Conservation (phyloP, 2,329 filamentous ascomycete genomes). For the Corinectria fuckeliana region DNA sequence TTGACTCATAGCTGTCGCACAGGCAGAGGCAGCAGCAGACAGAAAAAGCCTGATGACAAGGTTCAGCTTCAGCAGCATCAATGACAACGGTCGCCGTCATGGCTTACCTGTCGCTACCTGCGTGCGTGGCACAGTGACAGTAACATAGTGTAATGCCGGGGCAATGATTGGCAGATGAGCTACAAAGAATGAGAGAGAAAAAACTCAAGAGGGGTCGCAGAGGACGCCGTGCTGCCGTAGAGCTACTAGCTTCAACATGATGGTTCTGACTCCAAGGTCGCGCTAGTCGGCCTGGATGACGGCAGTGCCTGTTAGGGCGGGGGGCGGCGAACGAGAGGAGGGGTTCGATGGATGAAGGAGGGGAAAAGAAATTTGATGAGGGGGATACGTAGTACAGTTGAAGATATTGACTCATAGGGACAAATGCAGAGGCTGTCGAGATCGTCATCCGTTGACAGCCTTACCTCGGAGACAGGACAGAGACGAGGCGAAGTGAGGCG, state of each 20-base stretch:
- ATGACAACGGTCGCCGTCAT: not conserved
- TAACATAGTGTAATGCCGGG: slow-evolving; percentile 34
- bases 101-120: slow-evolving; percentile 4
- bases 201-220: slow-evolving; percentile 25
- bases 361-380: not conserved
- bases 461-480: not conserved
- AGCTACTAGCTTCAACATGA: slow-evolving; percentile 11
- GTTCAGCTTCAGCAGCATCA: not conserved
- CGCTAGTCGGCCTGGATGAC: slow-evolving; percentile 36
- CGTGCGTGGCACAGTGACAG: not conserved
- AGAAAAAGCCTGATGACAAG: not conserved
- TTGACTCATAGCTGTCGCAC: slow-evolving; percentile 12
- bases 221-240: not conserved
- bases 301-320: slow-evolving; percentile 27
- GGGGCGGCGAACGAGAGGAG: slow-evolving; percentile 17
- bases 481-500: slow-evolving; percentile 1
- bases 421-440: not conserved
- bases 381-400: not conserved
- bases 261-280: slow-evolving; percentile 31
- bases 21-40: not conserved
- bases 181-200: slow-evolving; percentile 6
- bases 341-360: slow-evolving; percentile 14
- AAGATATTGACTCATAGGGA: not conserved
- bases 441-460: not conserved
- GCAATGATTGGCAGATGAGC: slow-evolving; percentile 28